Conservation (phyloP, 2,329 filamentous ascomycete species). For the Eurotiales sp. region DNA sequence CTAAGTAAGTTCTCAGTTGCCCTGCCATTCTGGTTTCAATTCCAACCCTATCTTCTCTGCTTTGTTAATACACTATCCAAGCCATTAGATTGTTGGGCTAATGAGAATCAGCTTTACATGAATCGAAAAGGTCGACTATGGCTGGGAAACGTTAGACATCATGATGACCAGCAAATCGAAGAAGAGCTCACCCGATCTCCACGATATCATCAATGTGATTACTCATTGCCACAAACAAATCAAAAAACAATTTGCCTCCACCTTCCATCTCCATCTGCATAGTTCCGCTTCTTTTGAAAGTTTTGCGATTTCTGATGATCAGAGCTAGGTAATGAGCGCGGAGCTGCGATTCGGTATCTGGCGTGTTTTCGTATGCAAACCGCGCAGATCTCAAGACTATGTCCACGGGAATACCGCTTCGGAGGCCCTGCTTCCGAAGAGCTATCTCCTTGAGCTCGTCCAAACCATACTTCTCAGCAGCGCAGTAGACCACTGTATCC, state of each 20-base stretch:
- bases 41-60: conserved; percentile 19
- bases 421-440: conserved; percentile 90
- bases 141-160: conserved; percentile 27
- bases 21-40: conserved; percentile 34
- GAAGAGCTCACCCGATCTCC: conserved; percentile 67
- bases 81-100: conserved; percentile 26
- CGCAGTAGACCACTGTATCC: conserved; percentile 92
- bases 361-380: conserved; percentile 93
- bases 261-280: conserved; percentile 99
- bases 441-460: conserved; percentile 88
- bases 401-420: conserved; percentile 85
- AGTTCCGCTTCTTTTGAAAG: conserved; percentile 96
- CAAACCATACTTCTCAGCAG: conserved; percentile 83
- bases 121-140: conserved; percentile 52
- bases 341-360: conserved; percentile 85
- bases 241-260: conserved; percentile 93
- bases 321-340: conserved; percentile 96
- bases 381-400: conserved; percentile 89
- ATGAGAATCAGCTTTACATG: conserved; percentile 41
- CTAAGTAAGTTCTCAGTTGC: conserved; percentile 25
- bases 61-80: conserved; percentile 29
- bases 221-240: conserved; percentile 96
- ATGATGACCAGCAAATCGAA: conserved; percentile 8
- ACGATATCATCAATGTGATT: conserved; percentile 97
- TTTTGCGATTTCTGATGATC: conserved; percentile 95